Percentiles rank a stretch among this genome's conserved stretches.
These are phyloP conservation scores for Fraxinus pennsylvanica DNA, from an alignment of 257 asterid genomes.

Conservation along the genomic window DNA sequence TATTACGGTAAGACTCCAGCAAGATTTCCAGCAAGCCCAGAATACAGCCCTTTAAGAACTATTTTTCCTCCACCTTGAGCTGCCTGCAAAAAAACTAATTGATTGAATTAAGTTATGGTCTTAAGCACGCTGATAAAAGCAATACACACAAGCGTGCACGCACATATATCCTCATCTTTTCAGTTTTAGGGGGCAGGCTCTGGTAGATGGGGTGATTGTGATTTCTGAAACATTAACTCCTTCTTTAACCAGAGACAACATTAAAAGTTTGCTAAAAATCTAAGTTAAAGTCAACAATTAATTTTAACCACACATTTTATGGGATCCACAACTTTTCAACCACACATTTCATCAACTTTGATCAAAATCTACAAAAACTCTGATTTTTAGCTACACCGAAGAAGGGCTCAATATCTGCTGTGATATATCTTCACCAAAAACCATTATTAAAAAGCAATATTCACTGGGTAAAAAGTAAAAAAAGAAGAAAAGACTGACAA, in stretches of 20 bases:
- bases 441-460: neutral
- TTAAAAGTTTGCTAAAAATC: no score
- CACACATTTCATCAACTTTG: no score
- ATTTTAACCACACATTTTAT: no score
- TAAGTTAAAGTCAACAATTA: no score
- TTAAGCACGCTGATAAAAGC: slow-evolving; percentile 3
- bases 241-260: neutral
- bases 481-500: neutral
- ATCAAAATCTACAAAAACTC: no score
- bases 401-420: no score
- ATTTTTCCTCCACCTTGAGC: slow-evolving; percentile 91
- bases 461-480: neutral
- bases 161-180: neutral
- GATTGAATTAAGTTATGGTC: slow-evolving; percentile 21
- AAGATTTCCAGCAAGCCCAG: slow-evolving; percentile 94
- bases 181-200: slow-evolving; percentile 18
- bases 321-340: no score
- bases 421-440: neutral
- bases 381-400: no score
- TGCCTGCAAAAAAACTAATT: slow-evolving; percentile 53
- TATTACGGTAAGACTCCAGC: slow-evolving; percentile 98
- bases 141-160: neutral
- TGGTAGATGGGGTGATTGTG: slow-evolving; percentile 15
- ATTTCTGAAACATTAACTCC: slow-evolving; percentile 2
- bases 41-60: slow-evolving; percentile 81